Base-by-base conservation (phyloP, 2,329 filamentous ascomycete genomes). In the Pseudohalonectria lignicola region DNA sequence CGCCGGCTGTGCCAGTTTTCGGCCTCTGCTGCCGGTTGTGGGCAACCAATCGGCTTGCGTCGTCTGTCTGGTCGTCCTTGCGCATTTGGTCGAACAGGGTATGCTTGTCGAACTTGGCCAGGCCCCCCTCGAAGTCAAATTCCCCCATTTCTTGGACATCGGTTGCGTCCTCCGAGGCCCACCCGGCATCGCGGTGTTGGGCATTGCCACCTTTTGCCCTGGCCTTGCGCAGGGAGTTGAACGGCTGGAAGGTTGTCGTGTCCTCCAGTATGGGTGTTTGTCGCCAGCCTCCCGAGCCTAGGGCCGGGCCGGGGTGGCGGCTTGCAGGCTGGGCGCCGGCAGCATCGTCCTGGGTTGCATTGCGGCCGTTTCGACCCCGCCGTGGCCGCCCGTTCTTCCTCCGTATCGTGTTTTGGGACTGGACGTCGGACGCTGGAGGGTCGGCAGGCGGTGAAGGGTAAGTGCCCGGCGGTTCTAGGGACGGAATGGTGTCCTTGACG, bases 111-210 rank as follows among this genome's bases (percentile, higher is more conserved):
- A 96, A 96, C 53, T 94, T 94, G 34, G 86, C 88, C 23, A 96
- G 69, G 47, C 87, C 87, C 39, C 78, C 79, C 49, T 85, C 80
- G 51, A 96, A 96, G 57, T 96, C 90, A 50, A 96, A 96, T 43
- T 96, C 92, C 10, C 84, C 86, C 67, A 92, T 75, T 54, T 93
- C 90, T 60, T 90, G 85, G 17, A 92, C 85, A 54, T 96, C 92
- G 0, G 86, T 95, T 17, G 90, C 88, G 52, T 96, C 90, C 54
- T 95, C 92, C 0, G 90, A 95, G 4, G 86, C 87, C 88, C 90
- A 96, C 4, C 86, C 90, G 54, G 86, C 93, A 31, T 86, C 74
- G 8, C 59, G 36, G 18, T 20, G 40, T 2, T 35, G 8, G 59
- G 21, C 11, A 54, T 55, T 33, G 55, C 58, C 47, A 58, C 65